These are phyloP conservation scores for Talaromyces nanjingensis DNA, from an alignment of 495 filamentous ascomycete species.

Conservation along the genomic window DNA sequence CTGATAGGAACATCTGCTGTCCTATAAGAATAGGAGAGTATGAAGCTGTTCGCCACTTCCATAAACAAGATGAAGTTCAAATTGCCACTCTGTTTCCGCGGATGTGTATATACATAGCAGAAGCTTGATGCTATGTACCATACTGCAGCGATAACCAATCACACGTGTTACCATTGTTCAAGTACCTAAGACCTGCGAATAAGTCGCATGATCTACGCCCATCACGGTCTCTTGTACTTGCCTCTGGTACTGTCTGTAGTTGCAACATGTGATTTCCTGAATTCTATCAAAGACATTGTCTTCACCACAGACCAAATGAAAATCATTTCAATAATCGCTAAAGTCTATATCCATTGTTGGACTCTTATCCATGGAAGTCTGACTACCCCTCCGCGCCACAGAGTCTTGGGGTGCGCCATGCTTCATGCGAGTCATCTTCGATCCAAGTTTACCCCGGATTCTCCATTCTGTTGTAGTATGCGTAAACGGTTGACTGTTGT, in stretches of 20 bases:
- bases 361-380: neutral
- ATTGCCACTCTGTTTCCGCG: neutral
- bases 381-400: neutral
- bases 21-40: neutral
- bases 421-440: neutral
- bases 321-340: neutral
- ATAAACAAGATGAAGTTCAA: neutral
- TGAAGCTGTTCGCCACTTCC: neutral
- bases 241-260: neutral
- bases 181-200: neutral
- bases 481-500: neutral
- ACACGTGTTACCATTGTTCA: neutral
- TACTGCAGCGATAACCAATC: neutral
- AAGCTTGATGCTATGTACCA: neutral
- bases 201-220: neutral
- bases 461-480: neutral
- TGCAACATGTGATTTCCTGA: neutral
- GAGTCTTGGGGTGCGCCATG: neutral
- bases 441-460: neutral
- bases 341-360: neutral
- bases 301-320: too few relatives aligned
- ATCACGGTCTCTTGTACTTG: neutral
- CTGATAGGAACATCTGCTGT: neutral
- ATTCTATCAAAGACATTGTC: neutral
- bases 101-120: neutral